phyloP scores from a whole-genome alignment of 2,329 filamentous ascomycete species.

The Cladosporium phlei region DNA sequence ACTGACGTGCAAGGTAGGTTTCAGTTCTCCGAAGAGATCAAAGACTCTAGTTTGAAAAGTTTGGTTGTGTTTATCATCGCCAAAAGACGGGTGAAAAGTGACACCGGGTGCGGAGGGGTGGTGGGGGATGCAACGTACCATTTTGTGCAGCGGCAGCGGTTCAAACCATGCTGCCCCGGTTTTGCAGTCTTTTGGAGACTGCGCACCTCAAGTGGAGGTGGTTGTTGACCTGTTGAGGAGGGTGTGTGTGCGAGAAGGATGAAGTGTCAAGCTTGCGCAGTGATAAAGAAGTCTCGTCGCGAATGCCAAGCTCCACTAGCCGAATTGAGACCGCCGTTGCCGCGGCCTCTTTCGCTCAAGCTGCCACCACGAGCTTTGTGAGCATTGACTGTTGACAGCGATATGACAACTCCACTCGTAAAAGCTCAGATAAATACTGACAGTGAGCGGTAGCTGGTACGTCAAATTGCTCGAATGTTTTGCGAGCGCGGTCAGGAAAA shows the following conservation, averaged over 20 bases:
- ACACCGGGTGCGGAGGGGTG: background rate
- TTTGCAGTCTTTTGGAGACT: background rate
- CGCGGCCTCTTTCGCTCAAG: too few relatives aligned
- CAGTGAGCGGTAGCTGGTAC: too few relatives aligned
- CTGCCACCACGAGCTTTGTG: too few relatives aligned
- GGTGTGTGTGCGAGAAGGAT: too few relatives aligned
- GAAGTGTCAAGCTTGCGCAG: background rate
- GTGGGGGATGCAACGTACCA: slow-evolving; percentile 5
- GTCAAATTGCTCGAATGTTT: too few relatives aligned
- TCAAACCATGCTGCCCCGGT: slow-evolving; percentile 13
- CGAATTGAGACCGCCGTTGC: too few relatives aligned
- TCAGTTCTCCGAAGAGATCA: slow-evolving; percentile 74
- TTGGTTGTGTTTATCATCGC: slow-evolving; percentile 67
- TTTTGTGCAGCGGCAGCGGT: slow-evolving; percentile 8
- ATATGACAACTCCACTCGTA: too few relatives aligned
- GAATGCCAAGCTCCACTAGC: background rate
- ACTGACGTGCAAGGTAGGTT: slow-evolving; percentile 84
- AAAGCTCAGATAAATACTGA: too few relatives aligned
- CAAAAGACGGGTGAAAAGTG: slow-evolving; percentile 8
- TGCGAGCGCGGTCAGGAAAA: too few relatives aligned
- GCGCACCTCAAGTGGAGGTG: slow-evolving; percentile 5
- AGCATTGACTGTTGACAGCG: too few relatives aligned
- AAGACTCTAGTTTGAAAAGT: slow-evolving; percentile 92
- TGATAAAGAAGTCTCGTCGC: background rate
- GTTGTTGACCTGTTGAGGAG: too few relatives aligned